Percentiles rank a stretch among this genome's conserved stretches.
Conservation (phyloP, 169 alveolate genomes). For the Theileria parva region DNA sequence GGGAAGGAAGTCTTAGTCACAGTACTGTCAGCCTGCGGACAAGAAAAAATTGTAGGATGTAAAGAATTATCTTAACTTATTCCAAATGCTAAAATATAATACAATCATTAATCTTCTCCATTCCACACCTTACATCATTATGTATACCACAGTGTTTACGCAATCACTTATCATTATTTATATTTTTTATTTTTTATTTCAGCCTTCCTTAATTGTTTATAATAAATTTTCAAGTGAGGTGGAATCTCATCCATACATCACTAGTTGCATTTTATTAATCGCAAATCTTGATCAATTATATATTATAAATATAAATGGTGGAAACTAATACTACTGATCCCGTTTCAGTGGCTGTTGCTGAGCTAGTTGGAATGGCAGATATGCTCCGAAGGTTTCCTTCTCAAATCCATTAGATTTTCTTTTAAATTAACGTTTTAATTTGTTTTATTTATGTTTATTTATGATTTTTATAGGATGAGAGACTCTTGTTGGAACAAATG, state of each 20-base stretch:
- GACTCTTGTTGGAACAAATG: conserved; percentile 80
- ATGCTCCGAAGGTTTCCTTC: conserved; percentile 67
- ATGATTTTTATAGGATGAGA: conserved; percentile 64
- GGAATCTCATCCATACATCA: neutral
- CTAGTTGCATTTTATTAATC: neutral
- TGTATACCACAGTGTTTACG: conserved; percentile 6
- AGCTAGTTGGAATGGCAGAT: conserved; percentile 80
- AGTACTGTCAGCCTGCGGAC: conserved; percentile 89
- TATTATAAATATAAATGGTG: conserved; percentile 2
- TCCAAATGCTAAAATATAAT: neutral
- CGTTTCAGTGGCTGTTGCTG: conserved; percentile 77
- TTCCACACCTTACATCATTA: conserved; percentile 37
- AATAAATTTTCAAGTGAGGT: neutral
- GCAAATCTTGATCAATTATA: neutral
- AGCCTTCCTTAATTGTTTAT: neutral
- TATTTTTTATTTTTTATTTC: neutral
- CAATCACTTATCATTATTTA: neutral
- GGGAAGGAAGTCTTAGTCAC: conserved; percentile 87
- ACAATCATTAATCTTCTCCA: conserved; percentile 2
- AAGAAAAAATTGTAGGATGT: conserved; percentile 85
- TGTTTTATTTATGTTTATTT: neutral
- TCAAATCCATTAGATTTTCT: neutral
- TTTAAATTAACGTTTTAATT: neutral
- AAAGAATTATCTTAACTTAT: conserved; percentile 70
- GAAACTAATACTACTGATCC: conserved; percentile 57